Conservation (phyloP, 2,329 filamentous ascomycete genomes). For the Ceratocystis smalleyi region DNA sequence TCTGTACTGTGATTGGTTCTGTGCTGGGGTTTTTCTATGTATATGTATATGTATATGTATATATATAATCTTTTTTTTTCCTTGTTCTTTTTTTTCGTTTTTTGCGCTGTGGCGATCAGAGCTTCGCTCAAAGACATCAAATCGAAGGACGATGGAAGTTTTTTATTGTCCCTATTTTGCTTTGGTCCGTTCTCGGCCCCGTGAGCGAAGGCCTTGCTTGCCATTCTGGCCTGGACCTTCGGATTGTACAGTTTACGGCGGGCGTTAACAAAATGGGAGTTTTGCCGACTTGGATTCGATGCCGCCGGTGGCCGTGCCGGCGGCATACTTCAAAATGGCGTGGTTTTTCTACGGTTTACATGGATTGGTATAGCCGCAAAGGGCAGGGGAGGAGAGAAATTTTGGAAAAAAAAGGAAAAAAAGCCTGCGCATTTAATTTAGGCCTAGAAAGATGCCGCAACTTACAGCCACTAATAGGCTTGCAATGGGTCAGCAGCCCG, state of each 20-base stretch:
- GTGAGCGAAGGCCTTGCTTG: not conserved
- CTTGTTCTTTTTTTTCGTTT: too few species aligned
- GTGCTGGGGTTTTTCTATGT: too few species aligned
- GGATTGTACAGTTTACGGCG: not conserved
- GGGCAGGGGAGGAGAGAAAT: not conserved
- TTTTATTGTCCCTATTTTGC: not conserved
- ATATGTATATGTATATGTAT: too few species aligned
- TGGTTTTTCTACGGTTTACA: not conserved
- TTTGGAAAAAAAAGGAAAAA: not conserved
- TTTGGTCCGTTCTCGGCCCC: slow-evolving; percentile 2
- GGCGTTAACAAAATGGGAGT: not conserved
- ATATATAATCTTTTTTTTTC: too few species aligned
- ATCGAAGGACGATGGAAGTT: not conserved
- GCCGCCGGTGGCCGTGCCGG: slow-evolving; percentile 6
- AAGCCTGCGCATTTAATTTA: not conserved
- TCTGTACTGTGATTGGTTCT: not conserved
- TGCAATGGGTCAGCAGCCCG: not conserved
- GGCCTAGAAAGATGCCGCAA: too few species aligned
- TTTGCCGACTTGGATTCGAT: not conserved
- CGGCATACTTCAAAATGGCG: slow-evolving; percentile 8
- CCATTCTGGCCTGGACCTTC: not conserved
- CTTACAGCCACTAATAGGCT: not conserved
- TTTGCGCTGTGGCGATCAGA: not conserved
- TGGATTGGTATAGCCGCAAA: not conserved
- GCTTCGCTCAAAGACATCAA: not conserved